phyloP scores from a whole-genome alignment of 2,329 filamentous ascomycete species.

The Torrubiella hemipterigena region DNA sequence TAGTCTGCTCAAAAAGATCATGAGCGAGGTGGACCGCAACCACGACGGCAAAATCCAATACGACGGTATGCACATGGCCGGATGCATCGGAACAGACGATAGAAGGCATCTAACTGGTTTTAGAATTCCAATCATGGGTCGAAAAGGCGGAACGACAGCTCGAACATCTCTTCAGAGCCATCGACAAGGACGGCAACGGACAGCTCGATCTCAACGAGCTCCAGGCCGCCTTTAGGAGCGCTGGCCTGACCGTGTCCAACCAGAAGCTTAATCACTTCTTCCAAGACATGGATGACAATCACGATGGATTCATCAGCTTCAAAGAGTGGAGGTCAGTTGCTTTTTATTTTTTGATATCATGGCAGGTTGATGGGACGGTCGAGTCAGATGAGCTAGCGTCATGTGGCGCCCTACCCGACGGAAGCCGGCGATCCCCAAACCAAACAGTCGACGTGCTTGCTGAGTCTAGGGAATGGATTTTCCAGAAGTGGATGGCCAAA shows the following conservation, averaged over 20 bases:
- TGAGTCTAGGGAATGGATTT: no score
- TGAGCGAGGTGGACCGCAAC: conserved; percentile 74
- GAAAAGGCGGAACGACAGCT: conserved; percentile 78
- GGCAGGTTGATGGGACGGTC: neutral
- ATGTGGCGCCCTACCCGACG: conserved; percentile 10
- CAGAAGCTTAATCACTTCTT: conserved; percentile 79
- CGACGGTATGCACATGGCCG: conserved; percentile 50
- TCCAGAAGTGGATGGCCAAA: neutral
- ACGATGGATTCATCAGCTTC: conserved; percentile 79
- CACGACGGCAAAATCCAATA: conserved; percentile 85
- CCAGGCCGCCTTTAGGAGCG: conserved; percentile 60
- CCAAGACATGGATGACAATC: conserved; percentile 75
- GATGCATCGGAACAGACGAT: neutral
- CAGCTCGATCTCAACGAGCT: conserved; percentile 81
- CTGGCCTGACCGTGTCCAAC: conserved; percentile 67
- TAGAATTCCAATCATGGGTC: conserved; percentile 86
- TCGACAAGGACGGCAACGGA: conserved; percentile 77
- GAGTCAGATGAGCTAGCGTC: conserved; percentile 7
- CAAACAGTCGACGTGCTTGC: neutral
- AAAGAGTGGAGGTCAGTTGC: conserved; percentile 88
- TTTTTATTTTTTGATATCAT: conserved; percentile 2
- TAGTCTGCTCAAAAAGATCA: conserved; percentile 66
- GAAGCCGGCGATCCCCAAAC: neutral
- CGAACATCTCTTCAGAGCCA: conserved; percentile 67
- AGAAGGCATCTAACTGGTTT: neutral